Base-by-base conservation (phyloP, 306 rosid species). In the Cucumis cinereus region DNA sequence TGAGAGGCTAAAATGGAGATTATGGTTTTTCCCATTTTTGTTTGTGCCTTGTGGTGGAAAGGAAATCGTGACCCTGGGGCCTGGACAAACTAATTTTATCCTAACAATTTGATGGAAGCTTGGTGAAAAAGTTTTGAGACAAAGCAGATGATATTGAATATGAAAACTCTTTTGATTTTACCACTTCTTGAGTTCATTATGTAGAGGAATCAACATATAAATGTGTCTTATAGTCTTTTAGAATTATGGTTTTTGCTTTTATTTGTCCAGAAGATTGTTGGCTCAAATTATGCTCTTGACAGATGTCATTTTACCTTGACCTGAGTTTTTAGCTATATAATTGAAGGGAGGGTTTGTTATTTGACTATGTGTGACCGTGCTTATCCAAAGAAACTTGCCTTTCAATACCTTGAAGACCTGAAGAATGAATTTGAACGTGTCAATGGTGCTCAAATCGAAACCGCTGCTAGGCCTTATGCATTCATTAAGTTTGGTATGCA, bases 391-490 rank as follows among this genome's bases (percentile, higher is more conserved):
- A 95, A 95, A 90, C 92, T 95, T 79, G 99, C 99, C 76, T 95
- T 89, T 83, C 99, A 95, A 83, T 95, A 95, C 87, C 96, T 95
- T 81, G 99, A 95, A 88, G 99, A 95, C 59, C 97, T 95, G 73
- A 90, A 89, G 83, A 92, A 92, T 56, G 99, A 95, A 81, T 95
- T 95, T 86, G 99, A 95, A 84, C 99, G 93, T 75, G 91, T 82
- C 33, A 92, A 95, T 76, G 97, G 92, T 50, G 76, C 92, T 76
- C 99, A 95, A 82, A 95, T 95, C 58, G 99, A 95, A 88, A 95
- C 99, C 61, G 99, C 98, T 71, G 99, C 99, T 64, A 89, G 99
- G 84, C 99, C 99, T 61, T 95, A 95, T 82, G 99, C 99, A 79
- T 95, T 95, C 91, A 92, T 95, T 60, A 95, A 95, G 81, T 95